Percentiles rank a stretch among this genome's conserved stretches.
phyloP scores from a whole-genome alignment of 2,329 filamentous ascomycete species.

The Colletotrichum sp. region DNA sequence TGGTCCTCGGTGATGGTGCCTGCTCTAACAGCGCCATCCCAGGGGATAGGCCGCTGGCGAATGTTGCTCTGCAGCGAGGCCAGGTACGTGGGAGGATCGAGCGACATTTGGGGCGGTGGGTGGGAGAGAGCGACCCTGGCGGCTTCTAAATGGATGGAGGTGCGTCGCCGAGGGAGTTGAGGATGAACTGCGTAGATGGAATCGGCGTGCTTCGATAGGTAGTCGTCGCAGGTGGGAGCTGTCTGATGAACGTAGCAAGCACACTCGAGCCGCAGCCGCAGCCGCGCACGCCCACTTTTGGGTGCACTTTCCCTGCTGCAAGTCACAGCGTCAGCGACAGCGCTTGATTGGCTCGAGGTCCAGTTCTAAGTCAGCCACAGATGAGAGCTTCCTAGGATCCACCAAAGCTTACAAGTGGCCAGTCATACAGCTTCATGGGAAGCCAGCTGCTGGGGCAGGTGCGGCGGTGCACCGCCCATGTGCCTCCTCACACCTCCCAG shows the following conservation, averaged over 20 bases:
- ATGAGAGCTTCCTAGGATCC: background rate
- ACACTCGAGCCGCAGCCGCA: conserved; percentile 10
- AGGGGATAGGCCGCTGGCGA: conserved; percentile 91
- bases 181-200: conserved; percentile 7
- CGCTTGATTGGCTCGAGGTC: conserved; percentile 2
- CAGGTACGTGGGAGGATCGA: conserved; percentile 88
- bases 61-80: conserved; percentile 94
- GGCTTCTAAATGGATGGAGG: conserved; percentile 13
- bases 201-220: conserved; percentile 1
- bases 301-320: conserved; percentile 11
- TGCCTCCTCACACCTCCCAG: background rate
- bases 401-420: background rate
- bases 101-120: conserved; percentile 68
- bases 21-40: conserved; percentile 94
- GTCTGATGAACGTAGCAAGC: conserved; percentile 10
- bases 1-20: conserved; percentile 94
- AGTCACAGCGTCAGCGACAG: conserved; percentile 11
- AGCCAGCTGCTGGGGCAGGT: background rate
- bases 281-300: background rate
- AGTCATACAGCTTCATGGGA: background rate
- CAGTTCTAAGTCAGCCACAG: conserved; percentile 11
- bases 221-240: conserved; percentile 14
- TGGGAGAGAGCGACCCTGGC: conserved; percentile 8
- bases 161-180: conserved; percentile 12
- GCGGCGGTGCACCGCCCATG: conserved; percentile 2